Evolutionary conservation across 371 early-diverging fungal genomes (phyloP), one percentile per base, ranked within the genome.

Genomic region (Saksenaea vasiformis): DNA sequence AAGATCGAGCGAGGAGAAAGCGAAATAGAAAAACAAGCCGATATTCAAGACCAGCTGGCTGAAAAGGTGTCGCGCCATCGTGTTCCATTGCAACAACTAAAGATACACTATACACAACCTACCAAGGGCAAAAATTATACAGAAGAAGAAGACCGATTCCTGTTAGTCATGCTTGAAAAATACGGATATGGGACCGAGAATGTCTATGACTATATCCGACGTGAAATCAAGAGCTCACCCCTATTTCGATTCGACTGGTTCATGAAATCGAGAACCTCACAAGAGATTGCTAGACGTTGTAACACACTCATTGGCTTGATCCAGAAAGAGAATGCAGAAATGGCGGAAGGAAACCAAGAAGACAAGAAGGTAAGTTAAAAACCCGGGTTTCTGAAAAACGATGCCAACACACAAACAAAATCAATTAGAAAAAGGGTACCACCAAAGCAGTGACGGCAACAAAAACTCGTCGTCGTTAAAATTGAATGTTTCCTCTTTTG

Each of bases 181-280:
- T 89, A 91, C 62, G 98, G 98, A 1, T 93, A 93, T 58, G 93
- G 91, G 26, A 85, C 88, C 27, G 97, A 97, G 28, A 96, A 97
- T 63, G 93, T 92, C 0, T 95, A 96, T 72, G 97, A 97, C 54
- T 79, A 86, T 65, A 93, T 98, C 67, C 84, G 93, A 51, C 88
- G 87, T 54, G 95, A 96, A 62, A 86, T 98, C 61, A 91, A 91
- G 43, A 80, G 84, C 63, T 87, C 89, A 15, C 90, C 93, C 10
- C 69, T 93, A 51, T 97, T 98, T 85, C 83, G 95, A 41, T 98
- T 98, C 66, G 94, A 98, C 73, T 98, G 98, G 98, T 98, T 96
- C 80, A 82, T 98, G 63, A 96, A 96, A 74, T 94, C 96, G 34
- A 85, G 98, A 63, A 96, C 96, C 19, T 79, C 95, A 1, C 80